A percentile compares a stretch with the other conserved stretches of the same genome.
Conservation (phyloP, 169 alveolate species). For the Plasmodium sp. region DNA sequence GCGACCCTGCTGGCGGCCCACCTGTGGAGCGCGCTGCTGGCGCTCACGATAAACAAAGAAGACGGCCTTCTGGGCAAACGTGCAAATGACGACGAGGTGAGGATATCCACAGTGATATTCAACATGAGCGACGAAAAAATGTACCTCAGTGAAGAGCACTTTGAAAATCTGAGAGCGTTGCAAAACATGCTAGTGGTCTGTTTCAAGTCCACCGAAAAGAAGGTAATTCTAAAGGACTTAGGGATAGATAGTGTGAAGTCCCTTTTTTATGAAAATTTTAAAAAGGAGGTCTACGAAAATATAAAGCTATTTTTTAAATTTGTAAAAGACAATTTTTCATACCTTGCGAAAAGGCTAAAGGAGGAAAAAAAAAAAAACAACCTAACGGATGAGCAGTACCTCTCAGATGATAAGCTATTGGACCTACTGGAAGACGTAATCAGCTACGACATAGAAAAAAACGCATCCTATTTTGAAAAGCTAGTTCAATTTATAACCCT, state of each 20-base stretch:
- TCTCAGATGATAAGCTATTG: not conserved
- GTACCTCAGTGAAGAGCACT: slow-evolving; percentile 4
- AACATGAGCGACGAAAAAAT: not conserved
- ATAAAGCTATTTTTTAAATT: slow-evolving; percentile 6
- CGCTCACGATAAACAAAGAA: not conserved
- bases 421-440: slow-evolving; percentile 8
- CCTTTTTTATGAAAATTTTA: slow-evolving; percentile 21
- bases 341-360: not conserved
- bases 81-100: not conserved
- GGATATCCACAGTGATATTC: not conserved
- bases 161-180: not conserved
- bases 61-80: not conserved
- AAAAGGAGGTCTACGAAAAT: slow-evolving; percentile 1
- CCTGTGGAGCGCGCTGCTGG: not conserved
- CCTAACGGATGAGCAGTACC: not conserved
- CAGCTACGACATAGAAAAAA: slow-evolving; percentile 9
- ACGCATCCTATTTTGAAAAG: slow-evolving; percentile 4
- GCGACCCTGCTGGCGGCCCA: not conserved
- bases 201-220: not conserved
- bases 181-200: not conserved
- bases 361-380: slow-evolving; percentile 12
- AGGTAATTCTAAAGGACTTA: not conserved
- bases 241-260: not conserved
- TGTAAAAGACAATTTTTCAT: slow-evolving; percentile 8
- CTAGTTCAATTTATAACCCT: not conserved